phyloP scores from a whole-genome alignment of 306 rosid genomes.

The Quercus gilva region DNA sequence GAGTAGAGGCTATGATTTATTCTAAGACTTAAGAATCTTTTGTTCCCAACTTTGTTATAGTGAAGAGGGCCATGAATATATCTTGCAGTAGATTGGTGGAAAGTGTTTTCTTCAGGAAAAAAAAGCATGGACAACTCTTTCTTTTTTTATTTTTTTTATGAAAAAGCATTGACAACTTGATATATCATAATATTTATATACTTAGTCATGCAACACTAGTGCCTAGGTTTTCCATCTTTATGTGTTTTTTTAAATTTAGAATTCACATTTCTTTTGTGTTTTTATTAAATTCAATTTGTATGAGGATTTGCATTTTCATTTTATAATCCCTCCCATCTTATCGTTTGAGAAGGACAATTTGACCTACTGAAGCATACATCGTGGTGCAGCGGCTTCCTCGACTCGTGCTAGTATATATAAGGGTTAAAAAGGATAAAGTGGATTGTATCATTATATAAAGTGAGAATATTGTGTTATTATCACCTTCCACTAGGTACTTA shows the following conservation, averaged over 20 bases:
- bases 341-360: slow-evolving; percentile 22
- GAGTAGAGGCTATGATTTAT: neutral
- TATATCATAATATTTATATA: neutral
- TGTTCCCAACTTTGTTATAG: neutral
- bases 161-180: neutral
- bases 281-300: neutral
- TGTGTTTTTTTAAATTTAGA: neutral
- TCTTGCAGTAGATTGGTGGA: neutral
- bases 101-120: neutral
- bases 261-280: neutral
- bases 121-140: neutral
- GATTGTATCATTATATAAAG: slow-evolving; percentile 10
- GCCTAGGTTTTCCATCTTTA: neutral
- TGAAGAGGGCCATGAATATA: too few relatives aligned
- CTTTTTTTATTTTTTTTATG: too few relatives aligned
- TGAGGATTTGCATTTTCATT: neutral
- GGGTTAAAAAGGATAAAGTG: slow-evolving; percentile 17
- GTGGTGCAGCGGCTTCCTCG: slow-evolving; percentile 20
- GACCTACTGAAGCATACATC: slow-evolving; percentile 32
- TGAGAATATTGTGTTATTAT: neutral
- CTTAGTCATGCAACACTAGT: neutral
- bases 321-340: slow-evolving; percentile 11
- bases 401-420: slow-evolving; percentile 12
- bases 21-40: neutral
- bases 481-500: slow-evolving; percentile 26